Conservation (phyloP, 164 flowering plant genomes). For the Akebia trifoliata region DNA sequence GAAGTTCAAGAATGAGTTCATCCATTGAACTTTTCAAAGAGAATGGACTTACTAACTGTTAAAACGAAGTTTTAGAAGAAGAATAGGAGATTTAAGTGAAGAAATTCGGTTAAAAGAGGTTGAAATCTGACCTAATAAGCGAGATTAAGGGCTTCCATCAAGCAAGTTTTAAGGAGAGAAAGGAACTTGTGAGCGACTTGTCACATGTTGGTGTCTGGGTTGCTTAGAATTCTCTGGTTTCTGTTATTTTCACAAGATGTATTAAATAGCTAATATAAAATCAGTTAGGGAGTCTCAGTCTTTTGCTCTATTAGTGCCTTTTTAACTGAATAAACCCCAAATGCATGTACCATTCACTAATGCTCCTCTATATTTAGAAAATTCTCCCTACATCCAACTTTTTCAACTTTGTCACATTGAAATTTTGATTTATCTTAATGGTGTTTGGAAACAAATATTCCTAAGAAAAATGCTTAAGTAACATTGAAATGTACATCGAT, state of each 20-base stretch:
- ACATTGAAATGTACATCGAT: no score
- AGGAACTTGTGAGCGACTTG: conserved; percentile 9
- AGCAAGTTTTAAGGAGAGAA: conserved; percentile 6
- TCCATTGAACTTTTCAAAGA: not conserved
- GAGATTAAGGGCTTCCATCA: conserved; percentile 8
- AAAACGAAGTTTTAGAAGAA: not conserved
- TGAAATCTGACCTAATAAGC: conserved; percentile 10
- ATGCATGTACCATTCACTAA: no score
- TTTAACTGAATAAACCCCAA: no score
- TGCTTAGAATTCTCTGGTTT: conserved; percentile 7
- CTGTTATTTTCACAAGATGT: not conserved
- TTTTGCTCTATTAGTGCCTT: no score
- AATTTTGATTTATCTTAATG: no score
- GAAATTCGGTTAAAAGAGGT: not conserved
- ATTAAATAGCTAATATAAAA: not conserved
- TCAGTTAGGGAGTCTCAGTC: not conserved
- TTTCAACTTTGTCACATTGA: no score
- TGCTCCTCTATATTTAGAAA: no score
- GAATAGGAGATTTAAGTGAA: not conserved
- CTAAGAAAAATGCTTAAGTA: no score
- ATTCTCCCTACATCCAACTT: no score
- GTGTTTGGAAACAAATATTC: no score
- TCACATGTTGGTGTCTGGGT: no score
- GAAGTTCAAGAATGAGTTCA: no score
- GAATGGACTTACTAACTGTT: conserved; percentile 5